A percentile compares a stretch with the other conserved stretches of the same genome.
Evolutionary conservation across 129 eudicot genomes (phyloP).

Genomic region (Lactuca sativa): DNA sequence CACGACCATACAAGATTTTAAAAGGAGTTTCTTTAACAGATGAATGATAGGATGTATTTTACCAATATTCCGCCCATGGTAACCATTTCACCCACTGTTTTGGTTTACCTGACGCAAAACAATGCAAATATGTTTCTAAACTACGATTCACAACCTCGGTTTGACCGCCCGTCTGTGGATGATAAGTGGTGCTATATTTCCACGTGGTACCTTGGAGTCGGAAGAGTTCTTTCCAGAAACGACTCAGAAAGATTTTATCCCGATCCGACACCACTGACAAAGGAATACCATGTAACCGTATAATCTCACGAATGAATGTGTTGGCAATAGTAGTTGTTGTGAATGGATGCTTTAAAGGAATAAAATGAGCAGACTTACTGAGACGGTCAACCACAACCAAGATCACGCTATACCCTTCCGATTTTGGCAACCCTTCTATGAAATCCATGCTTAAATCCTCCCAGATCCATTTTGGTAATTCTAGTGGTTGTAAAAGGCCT

Average conservation of each 20-base stretch:
- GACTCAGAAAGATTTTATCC: not conserved
- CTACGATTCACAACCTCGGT: not conserved
- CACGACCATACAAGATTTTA: too few species aligned
- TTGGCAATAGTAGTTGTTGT: not conserved
- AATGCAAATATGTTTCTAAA: not conserved
- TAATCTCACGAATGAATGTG: not conserved
- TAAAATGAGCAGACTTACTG: not conserved
- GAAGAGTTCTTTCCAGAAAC: not conserved
- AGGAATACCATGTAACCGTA: not conserved
- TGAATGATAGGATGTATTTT: too few species aligned
- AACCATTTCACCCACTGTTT: not conserved
- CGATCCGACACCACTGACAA: not conserved
- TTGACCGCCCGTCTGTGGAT: not conserved
- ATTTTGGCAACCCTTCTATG: too few species aligned
- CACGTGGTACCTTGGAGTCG: not conserved
- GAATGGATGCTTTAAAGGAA: not conserved
- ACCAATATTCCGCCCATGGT: not conserved
- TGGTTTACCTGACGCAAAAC: not conserved
- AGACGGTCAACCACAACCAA: not conserved
- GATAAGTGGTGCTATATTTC: not conserved
- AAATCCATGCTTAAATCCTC: too few species aligned
- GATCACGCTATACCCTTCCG: not conserved
- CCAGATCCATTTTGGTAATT: not conserved
- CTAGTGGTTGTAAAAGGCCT: not conserved
- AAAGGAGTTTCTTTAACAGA: too few species aligned